phyloP scores from a whole-genome alignment of 306 rosid genomes.

The Neltuma alba region DNA sequence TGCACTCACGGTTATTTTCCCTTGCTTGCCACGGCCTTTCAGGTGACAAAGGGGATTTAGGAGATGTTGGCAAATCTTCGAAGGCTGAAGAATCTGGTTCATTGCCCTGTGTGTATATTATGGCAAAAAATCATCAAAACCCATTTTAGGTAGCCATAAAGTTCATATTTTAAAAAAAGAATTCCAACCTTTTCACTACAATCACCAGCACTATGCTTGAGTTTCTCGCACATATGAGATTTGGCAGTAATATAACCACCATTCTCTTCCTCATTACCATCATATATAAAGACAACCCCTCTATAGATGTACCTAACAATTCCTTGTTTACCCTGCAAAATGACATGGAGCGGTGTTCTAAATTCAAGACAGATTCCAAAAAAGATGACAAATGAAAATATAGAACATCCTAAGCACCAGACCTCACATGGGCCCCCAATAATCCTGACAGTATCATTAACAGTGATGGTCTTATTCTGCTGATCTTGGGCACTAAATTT shows the following conservation, averaged over 20 bases:
- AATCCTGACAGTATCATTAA: slow-evolving; percentile 72
- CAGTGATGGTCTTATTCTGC: slow-evolving; percentile 61
- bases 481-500: slow-evolving; percentile 82
- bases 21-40: slow-evolving; percentile 75
- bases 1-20: slow-evolving; percentile 62
- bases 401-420: slow-evolving; percentile 24
- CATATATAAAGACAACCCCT: slow-evolving; percentile 68
- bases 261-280: slow-evolving; percentile 69
- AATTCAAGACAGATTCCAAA: slow-evolving; percentile 26
- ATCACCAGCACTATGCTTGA: slow-evolving; percentile 55
- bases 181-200: slow-evolving; percentile 68
- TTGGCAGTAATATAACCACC: slow-evolving; percentile 82
- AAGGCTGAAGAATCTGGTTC: slow-evolving; percentile 55
- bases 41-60: slow-evolving; percentile 90
- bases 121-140: slow-evolving; percentile 21
- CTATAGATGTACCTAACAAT: slow-evolving; percentile 78
- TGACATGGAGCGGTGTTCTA: slow-evolving; percentile 31
- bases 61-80: slow-evolving; percentile 78
- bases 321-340: slow-evolving; percentile 86
- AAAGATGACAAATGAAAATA: neutral
- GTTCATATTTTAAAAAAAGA: slow-evolving; percentile 10
- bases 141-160: slow-evolving; percentile 1
- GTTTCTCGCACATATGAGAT: slow-evolving; percentile 83
- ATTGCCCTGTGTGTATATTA: slow-evolving; percentile 61
- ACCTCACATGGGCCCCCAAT: slow-evolving; percentile 81